Evolutionary conservation across 768 basidiomycete genomes (phyloP).

Genomic region (Ramaria rubella): DNA sequence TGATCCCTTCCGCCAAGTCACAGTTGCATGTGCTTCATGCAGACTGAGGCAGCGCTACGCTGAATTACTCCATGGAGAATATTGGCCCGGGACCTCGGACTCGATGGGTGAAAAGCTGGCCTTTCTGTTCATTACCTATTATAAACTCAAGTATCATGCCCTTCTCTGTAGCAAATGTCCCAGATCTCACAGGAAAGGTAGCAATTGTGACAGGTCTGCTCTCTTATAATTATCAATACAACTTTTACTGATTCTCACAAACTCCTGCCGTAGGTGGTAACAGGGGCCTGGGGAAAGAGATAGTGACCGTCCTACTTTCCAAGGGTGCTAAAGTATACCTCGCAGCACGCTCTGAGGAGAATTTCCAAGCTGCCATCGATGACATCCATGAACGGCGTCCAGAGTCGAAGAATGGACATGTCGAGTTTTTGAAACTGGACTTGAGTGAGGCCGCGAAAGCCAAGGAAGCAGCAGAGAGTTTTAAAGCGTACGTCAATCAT

Average conservation of each 20-base stretch:
- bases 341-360: conserved; percentile 39
- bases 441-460: conserved; percentile 36
- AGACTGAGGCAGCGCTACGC: too few species aligned
- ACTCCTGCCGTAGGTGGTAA: conserved; percentile 36
- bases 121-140: too few species aligned
- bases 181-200: not conserved
- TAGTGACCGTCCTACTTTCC: conserved; percentile 9
- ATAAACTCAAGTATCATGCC: too few species aligned
- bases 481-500: conserved; percentile 14
- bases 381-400: conserved; percentile 37
- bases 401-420: conserved; percentile 1
- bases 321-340: conserved; percentile 66
- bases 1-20: too few species aligned
- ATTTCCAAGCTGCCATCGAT: conserved; percentile 43
- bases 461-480: conserved; percentile 35
- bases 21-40: too few species aligned
- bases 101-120: too few species aligned
- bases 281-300: conserved; percentile 45
- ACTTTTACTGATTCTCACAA: not conserved
- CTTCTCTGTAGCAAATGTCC: too few species aligned
- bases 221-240: too few species aligned
- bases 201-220: not conserved
- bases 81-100: too few species aligned
- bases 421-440: conserved; percentile 35
- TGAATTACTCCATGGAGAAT: too few species aligned